Base-by-base conservation (phyloP, 2,329 filamentous ascomycete species). In the Pleochaeta shiraiana region DNA sequence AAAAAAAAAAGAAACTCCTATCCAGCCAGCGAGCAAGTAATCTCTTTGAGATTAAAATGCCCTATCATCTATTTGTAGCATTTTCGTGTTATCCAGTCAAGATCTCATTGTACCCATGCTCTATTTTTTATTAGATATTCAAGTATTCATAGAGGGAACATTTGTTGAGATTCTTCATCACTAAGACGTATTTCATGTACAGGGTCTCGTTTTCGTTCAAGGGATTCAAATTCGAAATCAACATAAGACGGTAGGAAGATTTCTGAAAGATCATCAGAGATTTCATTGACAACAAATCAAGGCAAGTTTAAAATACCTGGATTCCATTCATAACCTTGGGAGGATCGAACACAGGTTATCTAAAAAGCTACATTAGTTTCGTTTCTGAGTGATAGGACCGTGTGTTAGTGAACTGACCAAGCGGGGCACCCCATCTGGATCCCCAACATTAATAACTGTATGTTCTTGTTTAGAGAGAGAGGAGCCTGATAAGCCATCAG, bases 311-410 rank as follows among this genome's bases (percentile, higher is more conserved):
- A 71, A 75, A 64, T 76, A 86, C 84, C 84, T 74, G 87, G 87
- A 74, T 91, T 91, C 87, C 87, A 92, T 67, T 85, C 83, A 71
- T 90, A 92, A 65, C 87, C 87, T 75, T 92, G 87, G 71, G 84
- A 87, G 5, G 85, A 86, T 67, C 87, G 85, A 63, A 91, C 82
- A 73, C 89, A 92, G 26, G 86, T 88, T 68, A 91, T 89, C 86
- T 90, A 69, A 24, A 53, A 39, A 26, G 16, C 19, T 47, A 60
- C 47, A 12, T 70, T 65, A 69, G 68, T 30, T 65, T 57, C 64
- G 57, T 37, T 39, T 31, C 50, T 24, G n/a, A 30, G 21, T 39
- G 33, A 24, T 63, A 33, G 55, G 71, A 47, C 53, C 37, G 21
- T 34, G 43, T 19, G 26, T 47, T 33, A 34, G 37, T n/a, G 57